These are phyloP conservation scores for Stephanodiscus triporus DNA, from an alignment of 108 stramenopile genomes.

Conservation along the genomic window DNA sequence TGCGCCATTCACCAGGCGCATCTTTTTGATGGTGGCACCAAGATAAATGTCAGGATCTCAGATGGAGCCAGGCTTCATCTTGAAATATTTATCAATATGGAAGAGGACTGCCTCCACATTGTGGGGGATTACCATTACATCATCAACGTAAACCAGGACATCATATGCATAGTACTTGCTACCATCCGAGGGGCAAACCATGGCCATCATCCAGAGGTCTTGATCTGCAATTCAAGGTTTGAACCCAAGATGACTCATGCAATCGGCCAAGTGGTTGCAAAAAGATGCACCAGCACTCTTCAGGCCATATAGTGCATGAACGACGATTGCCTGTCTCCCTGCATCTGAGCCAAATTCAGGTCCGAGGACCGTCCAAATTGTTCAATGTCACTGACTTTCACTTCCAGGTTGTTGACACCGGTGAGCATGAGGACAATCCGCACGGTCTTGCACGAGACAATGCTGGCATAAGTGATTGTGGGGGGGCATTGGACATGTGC, in stretches of 20 bases:
- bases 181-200: too few relatives aligned
- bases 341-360: constrained; percentile 42
- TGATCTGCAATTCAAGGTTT: constrained; percentile 19
- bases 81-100: constrained; percentile 10
- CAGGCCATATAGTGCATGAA: constrained; percentile 49
- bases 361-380: constrained; percentile 28
- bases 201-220: too few relatives aligned
- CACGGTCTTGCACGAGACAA: constrained; percentile 41
- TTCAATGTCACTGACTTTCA: constrained; percentile 15
- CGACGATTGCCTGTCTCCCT: constrained; percentile 11
- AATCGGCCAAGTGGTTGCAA: constrained; percentile 22
- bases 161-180: too few relatives aligned
- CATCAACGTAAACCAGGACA: too few relatives aligned
- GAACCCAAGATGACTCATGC: constrained; percentile 26
- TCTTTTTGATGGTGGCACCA: constrained; percentile 39
- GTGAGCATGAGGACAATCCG: constrained; percentile 47
- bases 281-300: constrained; percentile 7
- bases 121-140: too few relatives aligned
- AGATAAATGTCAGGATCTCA: too few relatives aligned
- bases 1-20: constrained; percentile 34
- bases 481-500: constrained; percentile 26
- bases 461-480: too few relatives aligned
- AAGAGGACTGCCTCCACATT: too few relatives aligned
- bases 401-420: constrained; percentile 42
- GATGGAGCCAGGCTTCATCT: too few relatives aligned